A percentile compares a stretch with the other conserved stretches of the same genome.
These are phyloP conservation scores for Pseudogymnoascus sp. DNA, from an alignment of 2,329 filamentous ascomycete species.

Conservation along the genomic window DNA sequence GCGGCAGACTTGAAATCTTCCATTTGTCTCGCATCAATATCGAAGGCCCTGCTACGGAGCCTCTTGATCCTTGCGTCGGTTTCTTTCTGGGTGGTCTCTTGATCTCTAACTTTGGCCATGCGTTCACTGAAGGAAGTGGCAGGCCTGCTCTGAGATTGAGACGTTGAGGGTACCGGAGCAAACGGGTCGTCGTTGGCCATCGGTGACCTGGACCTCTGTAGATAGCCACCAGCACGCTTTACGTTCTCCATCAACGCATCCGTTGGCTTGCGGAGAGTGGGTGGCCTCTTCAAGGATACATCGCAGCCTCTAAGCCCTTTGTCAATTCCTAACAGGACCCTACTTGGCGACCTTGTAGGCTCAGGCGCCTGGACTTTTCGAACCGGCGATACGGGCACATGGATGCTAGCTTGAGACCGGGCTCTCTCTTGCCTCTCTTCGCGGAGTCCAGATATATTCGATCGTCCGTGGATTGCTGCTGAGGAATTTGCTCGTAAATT, in stretches of 20 bases:
- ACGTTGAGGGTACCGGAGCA: constrained; percentile 15
- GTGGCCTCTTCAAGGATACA: constrained; percentile 66
- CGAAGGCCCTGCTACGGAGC: constrained; percentile 47
- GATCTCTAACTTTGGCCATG: constrained; percentile 59
- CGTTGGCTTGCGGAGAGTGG: constrained; percentile 36
- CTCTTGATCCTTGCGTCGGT: constrained; percentile 44
- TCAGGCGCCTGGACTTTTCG: constrained; percentile 44
- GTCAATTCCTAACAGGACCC: constrained; percentile 78
- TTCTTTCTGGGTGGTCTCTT: constrained; percentile 45
- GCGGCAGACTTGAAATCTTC: constrained; percentile 51
- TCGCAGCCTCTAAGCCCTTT: constrained; percentile 75
- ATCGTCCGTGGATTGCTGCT: constrained; percentile 21
- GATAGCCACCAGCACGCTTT: constrained; percentile 31
- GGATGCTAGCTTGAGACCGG: constrained; percentile 38
- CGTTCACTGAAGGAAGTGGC: constrained; percentile 67
- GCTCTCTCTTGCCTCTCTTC: constrained; percentile 21
- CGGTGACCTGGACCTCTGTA: constrained; percentile 35
- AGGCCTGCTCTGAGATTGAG: constrained; percentile 34
- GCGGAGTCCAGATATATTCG: constrained; percentile 19
- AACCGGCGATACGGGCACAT: constrained; percentile 71
- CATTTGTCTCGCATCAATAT: constrained; percentile 49
- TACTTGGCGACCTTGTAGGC: constrained; percentile 62
- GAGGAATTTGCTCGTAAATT: constrained; percentile 20
- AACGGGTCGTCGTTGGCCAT: constrained; percentile 15
- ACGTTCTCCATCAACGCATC: constrained; percentile 24